These are phyloP conservation scores for Penicillium hordei DNA, from an alignment of 2,329 filamentous ascomycete species.

Conservation along the genomic window DNA sequence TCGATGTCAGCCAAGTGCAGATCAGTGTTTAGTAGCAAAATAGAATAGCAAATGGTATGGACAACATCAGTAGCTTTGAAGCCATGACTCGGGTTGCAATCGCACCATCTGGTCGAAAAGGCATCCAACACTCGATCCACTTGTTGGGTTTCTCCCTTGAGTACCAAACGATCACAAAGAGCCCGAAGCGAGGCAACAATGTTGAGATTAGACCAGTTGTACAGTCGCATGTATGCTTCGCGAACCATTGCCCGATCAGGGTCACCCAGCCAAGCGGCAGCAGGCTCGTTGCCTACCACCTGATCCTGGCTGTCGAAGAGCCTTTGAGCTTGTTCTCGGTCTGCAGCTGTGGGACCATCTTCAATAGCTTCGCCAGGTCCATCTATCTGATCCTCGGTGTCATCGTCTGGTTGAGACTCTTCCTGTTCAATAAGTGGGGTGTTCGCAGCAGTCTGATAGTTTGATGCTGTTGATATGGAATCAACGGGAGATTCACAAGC, in stretches of 20 bases:
- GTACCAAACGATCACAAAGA: conserved; percentile 75
- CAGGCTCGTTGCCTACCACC: conserved; percentile 73
- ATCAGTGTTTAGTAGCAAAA: conserved; percentile 94
- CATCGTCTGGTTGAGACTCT: conserved; percentile 23
- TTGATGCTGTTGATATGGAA: conserved; percentile 42
- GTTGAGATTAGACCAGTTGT: conserved; percentile 79
- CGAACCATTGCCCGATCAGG: conserved; percentile 55
- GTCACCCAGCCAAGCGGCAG: conserved; percentile 81
- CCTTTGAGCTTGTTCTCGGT: conserved; percentile 73
- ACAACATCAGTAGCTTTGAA: conserved; percentile 92
- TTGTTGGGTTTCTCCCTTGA: conserved; percentile 93
- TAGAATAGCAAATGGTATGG: conserved; percentile 94
- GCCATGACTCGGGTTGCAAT: conserved; percentile 87
- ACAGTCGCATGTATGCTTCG: conserved; percentile 86
- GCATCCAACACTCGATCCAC: conserved; percentile 90
- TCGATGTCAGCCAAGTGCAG: conserved; percentile 93
- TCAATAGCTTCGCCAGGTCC: conserved; percentile 19
- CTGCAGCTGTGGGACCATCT: conserved; percentile 57
- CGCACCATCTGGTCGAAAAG: conserved; percentile 87
- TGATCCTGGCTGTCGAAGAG: conserved; percentile 81
- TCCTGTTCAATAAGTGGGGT: conserved; percentile 40
- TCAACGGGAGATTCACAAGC: conserved; percentile 32
- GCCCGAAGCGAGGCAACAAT: conserved; percentile 75
- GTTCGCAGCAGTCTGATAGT: conserved; percentile 48
- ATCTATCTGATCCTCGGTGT: conserved; percentile 20